A percentile compares a stretch with the other conserved stretches of the same genome.
These are phyloP conservation scores for Verticillium albo-atrum DNA, from an alignment of 2,329 filamentous ascomycete species.

Conservation along the genomic window DNA sequence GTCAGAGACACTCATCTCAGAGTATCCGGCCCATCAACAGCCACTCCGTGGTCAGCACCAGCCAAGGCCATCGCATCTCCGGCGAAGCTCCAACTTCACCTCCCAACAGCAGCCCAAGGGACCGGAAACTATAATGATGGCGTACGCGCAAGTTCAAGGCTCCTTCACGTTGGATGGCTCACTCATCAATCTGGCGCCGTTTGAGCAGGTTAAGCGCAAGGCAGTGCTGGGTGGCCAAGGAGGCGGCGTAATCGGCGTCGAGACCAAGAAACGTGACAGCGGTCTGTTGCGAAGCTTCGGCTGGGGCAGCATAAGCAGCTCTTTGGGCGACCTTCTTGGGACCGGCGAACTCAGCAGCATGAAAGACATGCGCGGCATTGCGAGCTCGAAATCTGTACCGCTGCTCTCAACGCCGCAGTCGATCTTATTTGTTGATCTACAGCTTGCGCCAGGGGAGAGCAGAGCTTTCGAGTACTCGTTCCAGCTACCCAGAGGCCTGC, in stretches of 20 bases:
- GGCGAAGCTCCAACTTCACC: constrained; percentile 38
- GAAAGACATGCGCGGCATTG: constrained; percentile 87
- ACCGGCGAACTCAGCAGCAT: constrained; percentile 86
- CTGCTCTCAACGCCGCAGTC: constrained; percentile 94
- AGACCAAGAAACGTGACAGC: constrained; percentile 67
- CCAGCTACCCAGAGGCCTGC: constrained; percentile 79
- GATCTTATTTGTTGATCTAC: constrained; percentile 89
- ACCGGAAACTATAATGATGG: constrained; percentile 92
- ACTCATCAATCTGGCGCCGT: constrained; percentile 80
- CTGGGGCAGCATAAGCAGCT: constrained; percentile 84
- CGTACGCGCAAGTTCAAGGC: constrained; percentile 89
- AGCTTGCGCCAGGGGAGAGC: constrained; percentile 83
- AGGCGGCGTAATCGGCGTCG: constrained; percentile 79
- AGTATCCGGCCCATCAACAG: constrained; percentile 57
- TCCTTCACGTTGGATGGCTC: constrained; percentile 91
- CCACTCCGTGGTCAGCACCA: constrained; percentile 29
- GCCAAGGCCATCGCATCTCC: constrained; percentile 36
- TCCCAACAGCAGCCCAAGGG: constrained; percentile 37
- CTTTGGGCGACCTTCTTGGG: constrained; percentile 82
- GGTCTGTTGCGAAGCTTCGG: constrained; percentile 80
- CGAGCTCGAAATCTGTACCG: constrained; percentile 81
- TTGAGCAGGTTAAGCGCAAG: constrained; percentile 94
- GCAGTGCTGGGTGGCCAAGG: constrained; percentile 84
- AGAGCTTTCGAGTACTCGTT: constrained; percentile 84
- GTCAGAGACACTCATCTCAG: constrained; percentile 85